Evolutionary conservation across 179 eudicot genomes (phyloP).

Genomic region (Beta macrorhiza): DNA sequence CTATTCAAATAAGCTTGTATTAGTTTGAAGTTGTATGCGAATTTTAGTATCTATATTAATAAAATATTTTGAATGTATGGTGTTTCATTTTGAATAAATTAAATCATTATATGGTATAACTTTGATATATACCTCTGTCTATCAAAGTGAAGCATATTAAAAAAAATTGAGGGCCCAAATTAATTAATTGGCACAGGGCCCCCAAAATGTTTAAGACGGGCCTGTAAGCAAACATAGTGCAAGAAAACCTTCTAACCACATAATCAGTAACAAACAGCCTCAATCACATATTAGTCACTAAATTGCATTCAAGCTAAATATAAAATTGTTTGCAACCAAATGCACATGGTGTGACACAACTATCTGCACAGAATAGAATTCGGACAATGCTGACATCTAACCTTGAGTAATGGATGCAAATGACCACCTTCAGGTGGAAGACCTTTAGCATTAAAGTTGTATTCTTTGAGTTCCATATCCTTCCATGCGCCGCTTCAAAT

Average conservation of each 20-base stretch:
- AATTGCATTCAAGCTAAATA: background rate
- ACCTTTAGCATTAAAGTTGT: constrained; percentile 90
- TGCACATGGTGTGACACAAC: background rate
- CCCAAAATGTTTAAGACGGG: too few species aligned
- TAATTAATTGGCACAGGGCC: too few species aligned
- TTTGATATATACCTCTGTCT: too few species aligned
- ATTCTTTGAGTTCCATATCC: constrained; percentile 79
- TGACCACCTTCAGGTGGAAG: constrained; percentile 78
- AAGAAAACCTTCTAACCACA: background rate
- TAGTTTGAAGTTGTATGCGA: too few species aligned
- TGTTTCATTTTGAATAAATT: too few species aligned
- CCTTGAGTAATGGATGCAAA: constrained; percentile 93
- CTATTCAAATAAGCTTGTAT: too few species aligned
- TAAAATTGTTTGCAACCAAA: background rate
- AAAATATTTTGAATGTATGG: too few species aligned
- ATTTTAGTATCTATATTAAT: too few species aligned
- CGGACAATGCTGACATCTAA: constrained; percentile 26
- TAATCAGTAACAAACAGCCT: background rate
- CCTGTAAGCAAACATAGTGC: background rate
- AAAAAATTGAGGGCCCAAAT: too few species aligned
- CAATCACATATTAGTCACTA: background rate
- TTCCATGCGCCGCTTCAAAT: constrained; percentile 83
- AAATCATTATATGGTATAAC: too few species aligned
- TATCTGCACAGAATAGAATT: background rate
- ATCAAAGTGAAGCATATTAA: too few species aligned